phyloP scores from a whole-genome alignment of 768 basidiomycete genomes.

The Leccinum aurantiacum region DNA sequence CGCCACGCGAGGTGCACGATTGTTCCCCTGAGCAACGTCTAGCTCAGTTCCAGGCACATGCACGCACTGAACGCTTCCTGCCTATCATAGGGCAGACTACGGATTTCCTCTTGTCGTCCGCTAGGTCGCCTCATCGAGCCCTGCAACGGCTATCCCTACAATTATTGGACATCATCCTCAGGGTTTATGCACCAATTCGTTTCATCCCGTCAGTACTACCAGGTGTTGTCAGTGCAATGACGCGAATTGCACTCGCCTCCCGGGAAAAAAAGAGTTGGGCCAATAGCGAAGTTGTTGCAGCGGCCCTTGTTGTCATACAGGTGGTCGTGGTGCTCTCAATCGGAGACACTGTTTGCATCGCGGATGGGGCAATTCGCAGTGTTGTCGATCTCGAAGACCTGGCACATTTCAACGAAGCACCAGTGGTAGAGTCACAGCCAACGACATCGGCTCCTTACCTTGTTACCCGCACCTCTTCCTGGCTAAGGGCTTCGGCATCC shows the following conservation, averaged over 20 bases:
- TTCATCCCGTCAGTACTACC: constrained; percentile 74
- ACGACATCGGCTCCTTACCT: constrained; percentile 39
- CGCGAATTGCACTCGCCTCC: constrained; percentile 63
- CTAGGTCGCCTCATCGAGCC: constrained; percentile 55
- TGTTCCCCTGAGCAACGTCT: constrained; percentile 31
- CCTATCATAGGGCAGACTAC: constrained; percentile 85
- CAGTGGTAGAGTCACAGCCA: constrained; percentile 18
- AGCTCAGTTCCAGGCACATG: constrained; percentile 39
- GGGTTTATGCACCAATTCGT: constrained; percentile 47
- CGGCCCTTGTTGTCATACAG: constrained; percentile 58
- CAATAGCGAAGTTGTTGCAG: constrained; percentile 64
- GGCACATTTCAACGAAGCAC: constrained; percentile 31
- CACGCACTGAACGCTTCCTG: constrained; percentile 52
- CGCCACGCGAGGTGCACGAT: constrained; percentile 29
- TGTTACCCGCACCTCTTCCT: constrained; percentile 65
- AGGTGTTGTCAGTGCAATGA: constrained; percentile 77
- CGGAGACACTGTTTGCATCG: constrained; percentile 65
- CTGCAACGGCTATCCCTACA: constrained; percentile 67
- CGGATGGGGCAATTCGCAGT: constrained; percentile 55
- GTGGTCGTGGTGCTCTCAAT: constrained; percentile 54
- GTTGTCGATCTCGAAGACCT: constrained; percentile 68
- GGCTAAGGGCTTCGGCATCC: constrained; percentile 79
- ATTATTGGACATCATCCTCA: constrained; percentile 53
- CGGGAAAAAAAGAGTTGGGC: constrained; percentile 63
- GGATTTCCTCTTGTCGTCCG: constrained; percentile 62